Conservation (phyloP, 441 rosid species). For the Populus trichocarpa region DNA sequence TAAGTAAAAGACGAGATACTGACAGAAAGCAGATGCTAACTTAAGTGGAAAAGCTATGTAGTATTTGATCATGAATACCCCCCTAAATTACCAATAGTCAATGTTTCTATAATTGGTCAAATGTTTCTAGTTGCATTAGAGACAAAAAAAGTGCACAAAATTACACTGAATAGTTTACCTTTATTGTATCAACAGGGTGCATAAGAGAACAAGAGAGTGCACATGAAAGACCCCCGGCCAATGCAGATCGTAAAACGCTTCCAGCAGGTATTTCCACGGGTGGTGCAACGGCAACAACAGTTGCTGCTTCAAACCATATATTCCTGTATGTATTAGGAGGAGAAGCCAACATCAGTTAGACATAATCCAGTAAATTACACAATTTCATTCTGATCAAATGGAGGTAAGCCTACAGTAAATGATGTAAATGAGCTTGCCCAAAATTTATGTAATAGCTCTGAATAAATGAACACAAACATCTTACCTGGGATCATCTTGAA, state of each 20-base stretch:
- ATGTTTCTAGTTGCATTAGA: not conserved
- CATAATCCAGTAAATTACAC: not conserved
- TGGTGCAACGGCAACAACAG: conserved; percentile 91
- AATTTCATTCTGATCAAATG: not conserved
- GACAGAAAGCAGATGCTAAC: not conserved
- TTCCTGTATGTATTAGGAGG: conserved; percentile 43
- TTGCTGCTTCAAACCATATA: conserved; percentile 98
- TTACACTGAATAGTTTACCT: conserved; percentile 43
- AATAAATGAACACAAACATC: conserved; percentile 18
- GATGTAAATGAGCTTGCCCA: not conserved
- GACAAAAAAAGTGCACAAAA: conserved; percentile 1
- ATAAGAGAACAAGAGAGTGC: conserved; percentile 81
- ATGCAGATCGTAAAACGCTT: conserved; percentile 86
- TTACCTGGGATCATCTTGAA: conserved; percentile 96
- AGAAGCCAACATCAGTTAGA: conserved; percentile 13
- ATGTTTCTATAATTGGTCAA: not conserved
- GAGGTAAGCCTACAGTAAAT: not conserved
- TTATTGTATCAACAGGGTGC: conserved; percentile 93
- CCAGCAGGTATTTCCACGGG: conserved; percentile 86
- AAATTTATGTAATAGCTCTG: conserved; percentile 3
- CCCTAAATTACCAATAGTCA: not conserved
- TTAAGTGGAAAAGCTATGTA: not conserved
- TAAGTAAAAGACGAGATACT: not conserved
- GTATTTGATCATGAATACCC: not conserved
- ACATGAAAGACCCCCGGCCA: conserved; percentile 97